phyloP scores from a whole-genome alignment of 257 asterid genomes.

The Parsonsia alboflavescens region DNA sequence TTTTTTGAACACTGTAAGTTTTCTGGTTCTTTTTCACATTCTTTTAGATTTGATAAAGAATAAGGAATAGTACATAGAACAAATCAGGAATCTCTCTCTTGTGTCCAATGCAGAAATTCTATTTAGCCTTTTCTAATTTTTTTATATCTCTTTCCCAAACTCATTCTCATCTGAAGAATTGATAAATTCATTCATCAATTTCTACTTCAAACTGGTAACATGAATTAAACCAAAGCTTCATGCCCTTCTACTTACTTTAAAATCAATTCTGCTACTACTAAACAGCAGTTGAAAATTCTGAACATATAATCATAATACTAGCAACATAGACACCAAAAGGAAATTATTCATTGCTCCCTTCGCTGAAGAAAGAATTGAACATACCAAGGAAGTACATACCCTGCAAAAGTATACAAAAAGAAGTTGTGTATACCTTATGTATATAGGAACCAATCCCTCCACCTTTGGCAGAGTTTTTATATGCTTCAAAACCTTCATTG shows the following conservation, averaged over 20 bases:
- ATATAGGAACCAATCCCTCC: conserved; percentile 94
- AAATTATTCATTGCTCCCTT: background rate
- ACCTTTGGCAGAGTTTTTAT: conserved; percentile 70
- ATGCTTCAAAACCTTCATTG: conserved; percentile 94
- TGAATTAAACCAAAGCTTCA: background rate
- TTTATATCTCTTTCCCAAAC: background rate
- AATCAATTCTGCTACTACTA: background rate
- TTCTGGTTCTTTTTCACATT: background rate
- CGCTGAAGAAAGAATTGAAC: background rate
- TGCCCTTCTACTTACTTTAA: background rate
- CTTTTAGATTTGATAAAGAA: background rate
- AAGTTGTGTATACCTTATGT: conserved; percentile 51
- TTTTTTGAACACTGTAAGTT: no score
- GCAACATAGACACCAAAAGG: background rate
- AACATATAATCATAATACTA: background rate
- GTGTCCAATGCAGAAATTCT: no score
- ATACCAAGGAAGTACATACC: background rate
- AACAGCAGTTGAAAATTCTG: background rate
- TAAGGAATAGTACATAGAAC: background rate
- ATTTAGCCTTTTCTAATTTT: background rate
- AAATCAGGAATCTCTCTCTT: background rate
- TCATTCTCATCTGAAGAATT: background rate
- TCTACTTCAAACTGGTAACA: background rate
- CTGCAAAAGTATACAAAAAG: background rate
- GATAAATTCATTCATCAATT: background rate